Base-by-base conservation (phyloP, 257 asterid species). In the Jacaranda copaia region DNA sequence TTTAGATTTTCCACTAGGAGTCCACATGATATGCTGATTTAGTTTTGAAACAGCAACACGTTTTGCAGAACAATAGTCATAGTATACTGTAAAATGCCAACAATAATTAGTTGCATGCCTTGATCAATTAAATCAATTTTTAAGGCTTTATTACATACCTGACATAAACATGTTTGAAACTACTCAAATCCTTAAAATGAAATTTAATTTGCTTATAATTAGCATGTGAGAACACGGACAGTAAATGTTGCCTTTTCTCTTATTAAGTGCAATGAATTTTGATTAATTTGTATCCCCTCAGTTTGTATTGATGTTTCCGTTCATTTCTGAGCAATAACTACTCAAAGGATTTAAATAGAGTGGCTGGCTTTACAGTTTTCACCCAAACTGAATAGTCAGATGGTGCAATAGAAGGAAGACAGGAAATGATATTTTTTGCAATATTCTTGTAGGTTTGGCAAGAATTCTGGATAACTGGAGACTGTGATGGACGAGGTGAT, bases 401-500 rank as follows among this genome's bases (percentile, higher is more conserved):
- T 38, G 38, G n/a, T 40, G 67, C 55, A 35, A 10, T 35, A 62
- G 46, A 51, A 38, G 14, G 14, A 9, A 57, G 42, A 69, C 13
- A 58, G 9, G 59, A 65, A 18, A 38, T 64, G 70, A 81, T 52
- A 48, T 45, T 40, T 40, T 43, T 25, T 51, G 11, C 68, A 38
- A 76, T 73, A 40, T 59, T 74, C 74, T 81, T 83, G 83, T 74
- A 95, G 99, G 99, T 95, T 74, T 95, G 99, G 99, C 99, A 95
- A 87, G 99, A 95, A 85, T 95, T 95, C 84, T 95, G 99, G 99
- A 95, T 95, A 74, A 95, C 99, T 8, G 99, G 99, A 73, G 99
- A 95, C 53, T 73, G 77, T 64, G 99, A 95, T 78, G 99, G 99
- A 63, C 90, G 98, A 70, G 99, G 98, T 67, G 85, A 13, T 64